phyloP scores from a whole-genome alignment of 306 rosid species.

The Prosopis cineraria region DNA sequence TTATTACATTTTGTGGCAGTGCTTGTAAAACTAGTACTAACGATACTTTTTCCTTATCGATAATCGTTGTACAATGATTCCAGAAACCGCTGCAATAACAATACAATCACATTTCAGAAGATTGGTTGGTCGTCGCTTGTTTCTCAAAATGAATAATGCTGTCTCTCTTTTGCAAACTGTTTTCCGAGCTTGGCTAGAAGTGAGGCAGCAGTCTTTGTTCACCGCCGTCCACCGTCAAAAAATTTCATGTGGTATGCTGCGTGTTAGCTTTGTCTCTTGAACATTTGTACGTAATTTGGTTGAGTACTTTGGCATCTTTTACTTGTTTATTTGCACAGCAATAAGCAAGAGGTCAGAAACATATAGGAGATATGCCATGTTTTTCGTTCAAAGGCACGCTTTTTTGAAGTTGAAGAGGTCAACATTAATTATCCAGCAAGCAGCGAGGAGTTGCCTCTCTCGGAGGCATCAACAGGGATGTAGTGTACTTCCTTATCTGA shows the following conservation, averaged over 20 bases:
- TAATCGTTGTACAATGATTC: constrained; percentile 25
- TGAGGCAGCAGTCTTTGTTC: constrained; percentile 45
- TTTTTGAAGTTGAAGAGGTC: constrained; percentile 55
- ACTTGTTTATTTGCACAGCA: constrained; percentile 48
- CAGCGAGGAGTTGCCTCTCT: constrained; percentile 58
- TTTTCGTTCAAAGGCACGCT: constrained; percentile 48
- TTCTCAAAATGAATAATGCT: constrained; percentile 48
- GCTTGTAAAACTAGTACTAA: neutral
- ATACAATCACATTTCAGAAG: constrained; percentile 63
- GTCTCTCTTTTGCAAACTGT: constrained; percentile 60
- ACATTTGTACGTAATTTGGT: constrained; percentile 15
- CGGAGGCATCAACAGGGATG: constrained; percentile 41
- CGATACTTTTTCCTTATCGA: constrained; percentile 22
- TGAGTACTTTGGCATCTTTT: constrained; percentile 29
- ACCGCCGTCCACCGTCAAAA: constrained; percentile 31
- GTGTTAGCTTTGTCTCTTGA: constrained; percentile 21
- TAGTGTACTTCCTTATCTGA: constrained; percentile 23
- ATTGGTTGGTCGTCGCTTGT: constrained; percentile 46
- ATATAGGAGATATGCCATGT: constrained; percentile 40
- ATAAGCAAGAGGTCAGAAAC: constrained; percentile 41
- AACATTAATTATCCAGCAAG: constrained; percentile 53
- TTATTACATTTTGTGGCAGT: neutral
- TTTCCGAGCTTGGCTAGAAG: constrained; percentile 66
- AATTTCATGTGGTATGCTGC: constrained; percentile 45
- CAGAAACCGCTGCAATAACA: constrained; percentile 68